These are phyloP conservation scores for Myxozyma lipomycoides DNA, from an alignment of 805 yeast species.

Conservation along the genomic window DNA sequence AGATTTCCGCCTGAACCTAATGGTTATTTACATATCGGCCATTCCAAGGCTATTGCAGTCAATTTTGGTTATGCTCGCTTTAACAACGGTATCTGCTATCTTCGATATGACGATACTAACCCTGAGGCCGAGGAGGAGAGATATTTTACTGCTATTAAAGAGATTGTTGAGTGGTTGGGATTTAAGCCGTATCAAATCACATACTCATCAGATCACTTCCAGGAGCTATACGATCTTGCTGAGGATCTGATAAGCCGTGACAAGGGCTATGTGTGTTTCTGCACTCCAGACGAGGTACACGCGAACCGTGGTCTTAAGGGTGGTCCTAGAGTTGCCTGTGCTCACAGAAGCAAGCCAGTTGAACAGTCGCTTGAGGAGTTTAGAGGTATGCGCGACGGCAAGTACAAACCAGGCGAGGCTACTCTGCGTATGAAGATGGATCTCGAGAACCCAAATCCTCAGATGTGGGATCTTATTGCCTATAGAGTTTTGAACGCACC, in stretches of 20 bases:
- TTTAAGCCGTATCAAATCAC: conserved; percentile 91
- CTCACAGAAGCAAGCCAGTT: conserved; percentile 63
- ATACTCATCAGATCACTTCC: conserved; percentile 93
- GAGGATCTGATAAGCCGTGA: conserved; percentile 69
- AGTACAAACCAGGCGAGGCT: conserved; percentile 84
- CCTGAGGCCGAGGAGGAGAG: conserved; percentile 98
- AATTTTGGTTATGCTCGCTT: conserved; percentile 95
- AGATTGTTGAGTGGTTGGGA: conserved; percentile 91
- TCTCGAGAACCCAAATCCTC: conserved; percentile 84
- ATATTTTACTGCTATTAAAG: conserved; percentile 76
- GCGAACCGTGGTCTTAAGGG: conserved; percentile 87
- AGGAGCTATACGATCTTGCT: conserved; percentile 80
- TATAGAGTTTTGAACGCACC: conserved; percentile 88
- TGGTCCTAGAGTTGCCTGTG: conserved; percentile 83
- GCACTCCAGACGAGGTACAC: conserved; percentile 87
- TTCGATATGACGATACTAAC: conserved; percentile 95
- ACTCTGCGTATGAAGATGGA: conserved; percentile 97
- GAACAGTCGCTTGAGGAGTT: conserved; percentile 78
- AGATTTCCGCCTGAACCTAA: conserved; percentile 99
- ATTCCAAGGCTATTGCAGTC: conserved; percentile 95
- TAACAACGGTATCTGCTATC: conserved; percentile 81
- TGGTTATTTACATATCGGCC: conserved; percentile 96
- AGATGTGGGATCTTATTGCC: conserved; percentile 99
- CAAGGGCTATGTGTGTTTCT: conserved; percentile 87
- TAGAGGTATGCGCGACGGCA: conserved; percentile 88